phyloP scores from a whole-genome alignment of 1,284 basidiomycete genomes.

The Rhodotorula sp. region DNA sequence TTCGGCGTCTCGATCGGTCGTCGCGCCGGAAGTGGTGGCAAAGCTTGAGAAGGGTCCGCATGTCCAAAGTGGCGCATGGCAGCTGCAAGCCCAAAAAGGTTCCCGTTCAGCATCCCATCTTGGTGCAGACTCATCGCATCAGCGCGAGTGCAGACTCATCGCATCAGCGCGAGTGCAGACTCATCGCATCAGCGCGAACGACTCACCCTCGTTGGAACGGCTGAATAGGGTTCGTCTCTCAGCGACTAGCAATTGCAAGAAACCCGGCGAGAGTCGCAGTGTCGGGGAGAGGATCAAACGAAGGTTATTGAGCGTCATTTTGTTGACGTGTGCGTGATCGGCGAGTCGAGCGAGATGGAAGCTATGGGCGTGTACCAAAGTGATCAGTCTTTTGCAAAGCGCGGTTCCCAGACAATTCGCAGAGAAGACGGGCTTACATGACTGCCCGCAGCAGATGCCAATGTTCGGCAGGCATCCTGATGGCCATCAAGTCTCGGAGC shows the following conservation, averaged over 20 bases:
- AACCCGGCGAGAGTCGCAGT: conserved; percentile 38
- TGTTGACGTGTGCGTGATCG: conserved; percentile 31
- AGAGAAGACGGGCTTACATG: not conserved
- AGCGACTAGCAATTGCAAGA: conserved; percentile 40
- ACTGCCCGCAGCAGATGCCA: conserved; percentile 36
- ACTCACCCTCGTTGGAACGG: conserved; percentile 20
- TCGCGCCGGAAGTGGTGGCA: not conserved
- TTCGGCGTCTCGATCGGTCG: not conserved
- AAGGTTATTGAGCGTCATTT: conserved; percentile 43
- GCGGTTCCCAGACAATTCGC: too few species aligned
- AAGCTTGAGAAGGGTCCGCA: not conserved
- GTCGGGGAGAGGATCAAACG: conserved; percentile 43
- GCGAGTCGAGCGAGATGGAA: conserved; percentile 40
- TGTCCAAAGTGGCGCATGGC: not conserved
- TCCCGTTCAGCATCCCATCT: not conserved
- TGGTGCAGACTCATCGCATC: too few species aligned
- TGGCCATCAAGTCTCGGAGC: conserved; percentile 32
- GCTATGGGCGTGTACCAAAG: not conserved
- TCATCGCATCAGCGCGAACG: too few species aligned
- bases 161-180: too few species aligned
- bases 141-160: too few species aligned
- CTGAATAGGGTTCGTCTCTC: conserved; percentile 33
- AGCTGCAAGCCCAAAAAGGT: not conserved
- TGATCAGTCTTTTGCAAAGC: not conserved
- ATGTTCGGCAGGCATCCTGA: conserved; percentile 33